A percentile compares a stretch with the other conserved stretches of the same genome.
Conservation (phyloP, 768 basidiomycete genomes). For the Cubamyces lactineus region DNA sequence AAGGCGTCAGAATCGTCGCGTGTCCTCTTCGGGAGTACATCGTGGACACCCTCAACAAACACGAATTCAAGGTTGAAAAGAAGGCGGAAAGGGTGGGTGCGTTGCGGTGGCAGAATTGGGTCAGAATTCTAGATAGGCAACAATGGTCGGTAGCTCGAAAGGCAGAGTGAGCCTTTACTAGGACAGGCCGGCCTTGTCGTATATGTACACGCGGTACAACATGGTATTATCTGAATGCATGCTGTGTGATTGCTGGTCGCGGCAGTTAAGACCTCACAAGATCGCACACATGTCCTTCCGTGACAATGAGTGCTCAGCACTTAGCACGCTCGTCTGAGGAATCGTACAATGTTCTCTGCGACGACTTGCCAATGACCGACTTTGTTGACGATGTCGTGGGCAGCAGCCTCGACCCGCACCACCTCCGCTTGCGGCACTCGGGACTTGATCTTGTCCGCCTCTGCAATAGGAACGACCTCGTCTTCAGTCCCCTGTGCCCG, state of each 20-base stretch:
- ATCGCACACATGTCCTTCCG: neutral
- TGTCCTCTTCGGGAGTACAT: conserved; percentile 58
- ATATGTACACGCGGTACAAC: neutral
- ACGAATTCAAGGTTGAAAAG: conserved; percentile 53
- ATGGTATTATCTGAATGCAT: no score
- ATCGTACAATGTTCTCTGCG: conserved; percentile 20
- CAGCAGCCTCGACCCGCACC: conserved; percentile 52
- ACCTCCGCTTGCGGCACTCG: conserved; percentile 52
- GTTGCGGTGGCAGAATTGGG: conserved; percentile 56
- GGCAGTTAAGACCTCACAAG: neutral
- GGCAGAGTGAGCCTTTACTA: neutral
- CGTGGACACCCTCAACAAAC: conserved; percentile 45
- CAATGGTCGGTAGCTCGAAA: conserved; percentile 43
- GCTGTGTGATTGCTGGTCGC: no score
- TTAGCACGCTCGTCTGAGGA: conserved; percentile 16
- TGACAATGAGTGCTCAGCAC: neutral
- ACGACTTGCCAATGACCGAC: conserved; percentile 28
- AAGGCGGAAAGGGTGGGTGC: conserved; percentile 53
- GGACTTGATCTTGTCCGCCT: conserved; percentile 50
- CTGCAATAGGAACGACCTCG: conserved; percentile 54
- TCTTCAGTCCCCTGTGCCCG: conserved; percentile 59
- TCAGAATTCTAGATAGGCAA: conserved; percentile 46
- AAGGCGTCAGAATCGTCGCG: conserved; percentile 49
- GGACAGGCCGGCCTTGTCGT: neutral
- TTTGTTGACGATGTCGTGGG: conserved; percentile 45